Percentiles rank a stretch among this genome's conserved stretches.
These are phyloP conservation scores for Cenchrus americanus DNA, from an alignment of 176 grass and related monocot species.

Conservation along the genomic window DNA sequence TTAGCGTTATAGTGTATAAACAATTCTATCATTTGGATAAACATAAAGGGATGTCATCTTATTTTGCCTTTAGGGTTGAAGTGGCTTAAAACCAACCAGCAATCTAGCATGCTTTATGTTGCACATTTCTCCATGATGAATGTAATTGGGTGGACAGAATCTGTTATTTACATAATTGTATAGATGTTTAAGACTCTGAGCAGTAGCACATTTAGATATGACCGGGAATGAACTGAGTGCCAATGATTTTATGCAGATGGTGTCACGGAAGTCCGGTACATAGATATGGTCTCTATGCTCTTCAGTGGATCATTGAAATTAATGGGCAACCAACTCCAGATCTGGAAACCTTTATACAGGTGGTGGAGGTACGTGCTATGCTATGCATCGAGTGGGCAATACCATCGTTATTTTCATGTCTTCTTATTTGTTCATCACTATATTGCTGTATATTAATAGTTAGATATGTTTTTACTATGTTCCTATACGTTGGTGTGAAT, in stretches of 20 bases:
- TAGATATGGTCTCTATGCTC: constrained; percentile 97
- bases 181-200: not conserved
- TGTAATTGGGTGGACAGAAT: not conserved
- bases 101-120: not conserved
- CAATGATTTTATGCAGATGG: constrained; percentile 67
- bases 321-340: constrained; percentile 87
- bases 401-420: not conserved
- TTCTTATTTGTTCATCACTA: constrained; percentile 20
- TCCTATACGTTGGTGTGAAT: constrained; percentile 11
- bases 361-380: constrained; percentile 65
- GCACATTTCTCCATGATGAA: not conserved
- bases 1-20: not conserved
- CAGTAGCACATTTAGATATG: constrained; percentile 4
- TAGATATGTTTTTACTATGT: not conserved
- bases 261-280: constrained; percentile 98
- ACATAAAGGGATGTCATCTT: not conserved
- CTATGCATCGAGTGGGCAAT: constrained; percentile 25
- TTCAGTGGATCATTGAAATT: constrained; percentile 98
- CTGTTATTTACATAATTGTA: not conserved
- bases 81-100: not conserved
- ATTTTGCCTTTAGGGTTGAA: not conserved
- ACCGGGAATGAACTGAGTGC: constrained; percentile 22
- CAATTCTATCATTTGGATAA: constrained; percentile 15
- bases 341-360: constrained; percentile 84
- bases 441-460: not conserved